These are phyloP conservation scores for Irpex rosettiformis DNA, from an alignment of 1,284 basidiomycete genomes.

Conservation along the genomic window DNA sequence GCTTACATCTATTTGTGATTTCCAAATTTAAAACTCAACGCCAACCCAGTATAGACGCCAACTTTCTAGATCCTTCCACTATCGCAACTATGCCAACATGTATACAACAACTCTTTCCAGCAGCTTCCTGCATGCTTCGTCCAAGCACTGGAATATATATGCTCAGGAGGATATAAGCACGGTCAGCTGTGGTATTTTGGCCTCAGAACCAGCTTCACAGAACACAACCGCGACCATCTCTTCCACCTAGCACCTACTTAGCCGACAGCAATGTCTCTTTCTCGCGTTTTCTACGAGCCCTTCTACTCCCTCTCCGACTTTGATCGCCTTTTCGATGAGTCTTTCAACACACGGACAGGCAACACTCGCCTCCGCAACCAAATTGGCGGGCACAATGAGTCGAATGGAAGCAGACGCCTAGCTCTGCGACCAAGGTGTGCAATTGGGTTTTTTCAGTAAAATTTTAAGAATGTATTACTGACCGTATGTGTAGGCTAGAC, in stretches of 20 bases:
- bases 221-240: background rate
- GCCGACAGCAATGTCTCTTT: conserved; percentile 4
- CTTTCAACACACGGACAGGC: background rate
- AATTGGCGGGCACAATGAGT: background rate
- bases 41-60: background rate
- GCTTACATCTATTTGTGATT: background rate
- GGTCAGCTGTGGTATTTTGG: background rate
- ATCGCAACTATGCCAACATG: background rate
- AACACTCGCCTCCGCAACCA: background rate
- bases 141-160: background rate
- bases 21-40: background rate
- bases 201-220: background rate
- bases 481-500: conserved; percentile 36
- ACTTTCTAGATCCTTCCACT: background rate
- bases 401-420: background rate
- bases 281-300: conserved; percentile 10
- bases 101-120: background rate
- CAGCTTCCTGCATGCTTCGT: background rate
- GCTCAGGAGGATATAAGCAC: background rate
- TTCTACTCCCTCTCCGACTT: conserved; percentile 12
- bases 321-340: conserved; percentile 5
- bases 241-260: background rate
- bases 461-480: background rate
- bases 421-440: conserved; percentile 8
- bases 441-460: background rate